Conservation (phyloP, 352 stramenopile species). For the Aphanomyces stellatus region DNA sequence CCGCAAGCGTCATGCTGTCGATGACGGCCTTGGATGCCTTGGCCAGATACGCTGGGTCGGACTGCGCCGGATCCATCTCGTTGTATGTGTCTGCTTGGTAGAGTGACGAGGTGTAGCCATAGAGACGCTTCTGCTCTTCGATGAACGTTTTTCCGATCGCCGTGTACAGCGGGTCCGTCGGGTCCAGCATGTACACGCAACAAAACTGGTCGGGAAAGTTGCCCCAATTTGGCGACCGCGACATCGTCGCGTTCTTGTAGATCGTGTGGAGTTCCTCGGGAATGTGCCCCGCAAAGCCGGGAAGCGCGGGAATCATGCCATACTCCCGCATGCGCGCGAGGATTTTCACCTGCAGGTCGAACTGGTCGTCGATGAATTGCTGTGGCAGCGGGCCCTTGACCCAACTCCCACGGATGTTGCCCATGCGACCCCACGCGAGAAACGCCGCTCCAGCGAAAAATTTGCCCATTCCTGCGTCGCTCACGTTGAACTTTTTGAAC, state of each 20-base stretch:
- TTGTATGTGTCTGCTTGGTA: constrained; percentile 82
- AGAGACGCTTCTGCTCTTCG: constrained; percentile 46
- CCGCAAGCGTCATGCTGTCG: constrained; percentile 54
- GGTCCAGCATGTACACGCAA: constrained; percentile 76
- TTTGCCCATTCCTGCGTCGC: constrained; percentile 60
- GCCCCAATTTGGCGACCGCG: constrained; percentile 69
- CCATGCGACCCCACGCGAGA: constrained; percentile 84
- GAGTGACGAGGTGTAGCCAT: constrained; percentile 63
- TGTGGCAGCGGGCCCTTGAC: constrained; percentile 74
- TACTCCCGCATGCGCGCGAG: constrained; percentile 78
- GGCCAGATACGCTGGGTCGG: constrained; percentile 34
- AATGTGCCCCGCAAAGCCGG: constrained; percentile 83
- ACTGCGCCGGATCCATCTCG: constrained; percentile 70
- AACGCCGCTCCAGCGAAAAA: constrained; percentile 87
- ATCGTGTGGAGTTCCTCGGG: constrained; percentile 67
- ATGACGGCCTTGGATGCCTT: constrained; percentile 59
- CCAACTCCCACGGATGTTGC: constrained; percentile 81
- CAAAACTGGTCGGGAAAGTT: constrained; percentile 73
- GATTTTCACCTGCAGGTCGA: constrained; percentile 66
- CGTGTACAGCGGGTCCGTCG: constrained; percentile 71
- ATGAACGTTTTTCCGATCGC: constrained; percentile 76
- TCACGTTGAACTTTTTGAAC: constrained; percentile 77
- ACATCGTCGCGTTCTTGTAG: constrained; percentile 71
- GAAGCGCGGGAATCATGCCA: constrained; percentile 86
- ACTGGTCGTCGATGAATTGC: constrained; percentile 79